Evolutionary conservation across 1,284 basidiomycete species (phyloP).

Genomic region (Leccinum subrobustum): DNA sequence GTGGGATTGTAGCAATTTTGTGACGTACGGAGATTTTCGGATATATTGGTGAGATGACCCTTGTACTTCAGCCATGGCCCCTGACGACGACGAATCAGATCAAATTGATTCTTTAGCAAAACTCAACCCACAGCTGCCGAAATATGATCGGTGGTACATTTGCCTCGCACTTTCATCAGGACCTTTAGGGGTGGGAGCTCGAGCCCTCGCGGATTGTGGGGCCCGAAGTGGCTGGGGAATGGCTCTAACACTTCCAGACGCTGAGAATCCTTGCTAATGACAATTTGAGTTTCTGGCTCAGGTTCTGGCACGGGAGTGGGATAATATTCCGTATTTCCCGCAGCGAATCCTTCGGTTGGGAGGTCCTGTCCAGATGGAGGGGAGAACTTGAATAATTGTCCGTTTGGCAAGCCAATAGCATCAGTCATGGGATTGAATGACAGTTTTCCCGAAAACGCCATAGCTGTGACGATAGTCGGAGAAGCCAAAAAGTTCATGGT

Average conservation of each 20-base stretch:
- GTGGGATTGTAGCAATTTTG: constrained; percentile 3
- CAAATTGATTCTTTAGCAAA: not conserved
- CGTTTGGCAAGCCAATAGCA: constrained; percentile 71
- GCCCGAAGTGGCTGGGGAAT: constrained; percentile 78
- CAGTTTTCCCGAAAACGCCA: constrained; percentile 93
- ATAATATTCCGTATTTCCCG: constrained; percentile 79
- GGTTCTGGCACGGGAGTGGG: constrained; percentile 78
- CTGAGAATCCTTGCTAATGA: constrained; percentile 79
- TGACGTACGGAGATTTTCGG: constrained; percentile 86
- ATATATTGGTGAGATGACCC: constrained; percentile 93
- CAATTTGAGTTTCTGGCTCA: constrained; percentile 75
- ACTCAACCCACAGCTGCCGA: constrained; percentile 73
- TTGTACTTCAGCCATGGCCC: constrained; percentile 99
- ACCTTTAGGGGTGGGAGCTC: constrained; percentile 86
- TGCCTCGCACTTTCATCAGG: constrained; percentile 89
- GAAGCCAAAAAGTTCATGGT: constrained; percentile 99
- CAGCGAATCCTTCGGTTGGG: constrained; percentile 81
- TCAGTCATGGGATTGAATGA: constrained; percentile 96
- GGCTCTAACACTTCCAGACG: constrained; percentile 88
- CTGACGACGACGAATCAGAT: constrained; percentile 37
- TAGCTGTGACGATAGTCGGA: constrained; percentile 95
- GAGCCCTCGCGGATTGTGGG: constrained; percentile 51
- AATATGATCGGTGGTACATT: constrained; percentile 99
- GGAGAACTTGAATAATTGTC: constrained; percentile 81
- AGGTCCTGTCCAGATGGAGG: constrained; percentile 86